Base-by-base conservation (phyloP, 2,329 filamentous ascomycete species). In the Metarhizium brunneum region DNA sequence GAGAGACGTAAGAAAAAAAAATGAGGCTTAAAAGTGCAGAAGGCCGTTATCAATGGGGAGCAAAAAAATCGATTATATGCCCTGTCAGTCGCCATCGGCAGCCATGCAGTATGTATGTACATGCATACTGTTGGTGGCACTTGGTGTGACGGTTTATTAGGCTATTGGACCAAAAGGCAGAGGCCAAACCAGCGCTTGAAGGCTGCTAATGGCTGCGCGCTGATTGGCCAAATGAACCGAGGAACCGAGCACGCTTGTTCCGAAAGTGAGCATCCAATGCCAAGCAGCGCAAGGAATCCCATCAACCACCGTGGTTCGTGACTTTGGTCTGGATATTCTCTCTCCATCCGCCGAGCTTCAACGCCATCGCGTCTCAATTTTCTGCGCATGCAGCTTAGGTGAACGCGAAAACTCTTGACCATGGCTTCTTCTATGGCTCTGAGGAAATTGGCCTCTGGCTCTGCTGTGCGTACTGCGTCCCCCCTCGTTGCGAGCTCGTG, bases 371-470 rank as follows among this genome's bases (percentile, higher is more conserved):
- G 48, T 47, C 53, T 50, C 14, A n/a, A 57, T 56, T 58, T 32
- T 53, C 53, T 61, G 65, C 64, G 64, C 63, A 70, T 68, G 68
- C 64, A 65, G 63, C 60, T 62, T 66, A 14, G 62, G 63, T 62
- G 60, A 65, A 61, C 62, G 58, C 59, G 60, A 60, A 55, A 62
- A 57, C 60, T 60, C 63, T 63, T 66, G 64, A 73, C 59, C 65
- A 84, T 80, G 76, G 81, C 83, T 72, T 82, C 82, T 70, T 81
- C 80, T 73, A 82, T 84, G 76, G 80, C 81, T 69, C 74, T 84
- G 78, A 81, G 82, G 72, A 80, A 80, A 71, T 71, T 85, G 67
- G 75, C 78, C 68, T 69, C 76, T 66, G 74, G 75, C 69, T 74
- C 80, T 73, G 71, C 79, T 65, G 82, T 84, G 68, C 69, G 82